These are phyloP conservation scores for Phytophthora citrophthora DNA, from an alignment of 352 stramenopile genomes.

Conservation along the genomic window DNA sequence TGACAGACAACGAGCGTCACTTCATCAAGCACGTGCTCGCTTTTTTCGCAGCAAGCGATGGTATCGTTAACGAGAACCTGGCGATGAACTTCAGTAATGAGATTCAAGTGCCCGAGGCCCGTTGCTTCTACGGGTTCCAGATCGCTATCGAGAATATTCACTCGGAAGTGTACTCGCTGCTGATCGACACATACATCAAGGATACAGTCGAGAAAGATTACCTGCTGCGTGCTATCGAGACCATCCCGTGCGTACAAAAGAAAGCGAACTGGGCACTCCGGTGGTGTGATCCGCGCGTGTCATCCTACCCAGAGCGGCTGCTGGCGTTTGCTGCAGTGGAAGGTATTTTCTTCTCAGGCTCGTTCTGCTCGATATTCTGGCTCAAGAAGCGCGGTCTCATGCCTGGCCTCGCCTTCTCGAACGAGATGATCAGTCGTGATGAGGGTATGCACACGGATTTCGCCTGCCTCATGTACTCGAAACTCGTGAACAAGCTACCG, in stretches of 20 bases:
- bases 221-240: constrained; percentile 97
- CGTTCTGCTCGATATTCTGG: constrained; percentile 99
- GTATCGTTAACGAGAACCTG: constrained; percentile 99
- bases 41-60: constrained; percentile 98
- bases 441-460: constrained; percentile 99
- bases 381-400: constrained; percentile 99
- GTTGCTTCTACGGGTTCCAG: constrained; percentile 99
- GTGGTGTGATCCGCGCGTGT: constrained; percentile 94
- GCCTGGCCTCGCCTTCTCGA: constrained; percentile 98
- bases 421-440: constrained; percentile 98
- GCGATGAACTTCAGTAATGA: constrained; percentile 98
- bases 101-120: constrained; percentile 96
- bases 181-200: constrained; percentile 99
- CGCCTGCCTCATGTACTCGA: constrained; percentile 98
- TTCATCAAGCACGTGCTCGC: constrained; percentile 98
- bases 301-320: constrained; percentile 96
- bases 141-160: constrained; percentile 99
- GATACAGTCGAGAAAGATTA: constrained; percentile 93
- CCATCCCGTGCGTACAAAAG: constrained; percentile 96
- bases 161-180: constrained; percentile 98
- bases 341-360: constrained; percentile 99
- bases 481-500: constrained; percentile 97
- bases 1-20: constrained; percentile 96
- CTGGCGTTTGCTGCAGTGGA: constrained; percentile 98
- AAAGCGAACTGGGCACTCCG: constrained; percentile 97